Evolutionary conservation across 2,329 filamentous ascomycete species (phyloP).

Genomic region (Pseudomassariella vexata): DNA sequence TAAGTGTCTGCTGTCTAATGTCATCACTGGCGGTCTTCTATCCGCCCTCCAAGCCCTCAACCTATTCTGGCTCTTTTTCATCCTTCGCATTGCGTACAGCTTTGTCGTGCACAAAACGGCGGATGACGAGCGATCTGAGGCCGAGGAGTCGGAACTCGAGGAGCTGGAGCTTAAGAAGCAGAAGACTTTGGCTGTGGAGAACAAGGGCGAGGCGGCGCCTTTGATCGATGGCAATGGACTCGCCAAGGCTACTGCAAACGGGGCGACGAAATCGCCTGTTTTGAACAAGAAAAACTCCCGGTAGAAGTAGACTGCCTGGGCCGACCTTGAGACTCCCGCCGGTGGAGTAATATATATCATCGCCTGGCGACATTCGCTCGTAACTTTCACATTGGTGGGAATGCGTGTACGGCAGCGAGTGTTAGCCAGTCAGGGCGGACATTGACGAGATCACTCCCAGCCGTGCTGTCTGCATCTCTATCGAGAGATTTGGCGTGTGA

Average conservation of each 20-base stretch:
- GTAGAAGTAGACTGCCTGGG: conserved; percentile 1
- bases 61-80: conserved; percentile 76
- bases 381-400: too few species aligned
- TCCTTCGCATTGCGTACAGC: conserved; percentile 67
- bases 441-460: too few species aligned
- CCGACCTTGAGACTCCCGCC: too few species aligned
- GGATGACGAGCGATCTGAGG: conserved; percentile 68
- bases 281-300: conserved; percentile 9
- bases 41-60: conserved; percentile 68
- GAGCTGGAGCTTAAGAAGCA: conserved; percentile 23
- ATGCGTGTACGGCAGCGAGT: too few species aligned
- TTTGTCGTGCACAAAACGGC: conserved; percentile 57
- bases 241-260: conserved; percentile 18
- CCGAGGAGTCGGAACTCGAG: conserved; percentile 55
- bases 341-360: too few species aligned
- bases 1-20: conserved; percentile 66
- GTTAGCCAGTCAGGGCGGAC: too few species aligned
- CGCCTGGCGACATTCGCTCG: too few species aligned
- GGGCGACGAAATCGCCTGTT: too few species aligned
- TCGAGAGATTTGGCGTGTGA: too few species aligned
- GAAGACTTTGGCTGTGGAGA: conserved; percentile 10
- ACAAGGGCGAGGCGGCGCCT: conserved; percentile 14
- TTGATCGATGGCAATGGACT: conserved; percentile 15
- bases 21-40: conserved; percentile 61
- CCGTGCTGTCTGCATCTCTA: too few species aligned